Conservation (phyloP, 805 yeast genomes). For the Ogataea wickerhamii region DNA sequence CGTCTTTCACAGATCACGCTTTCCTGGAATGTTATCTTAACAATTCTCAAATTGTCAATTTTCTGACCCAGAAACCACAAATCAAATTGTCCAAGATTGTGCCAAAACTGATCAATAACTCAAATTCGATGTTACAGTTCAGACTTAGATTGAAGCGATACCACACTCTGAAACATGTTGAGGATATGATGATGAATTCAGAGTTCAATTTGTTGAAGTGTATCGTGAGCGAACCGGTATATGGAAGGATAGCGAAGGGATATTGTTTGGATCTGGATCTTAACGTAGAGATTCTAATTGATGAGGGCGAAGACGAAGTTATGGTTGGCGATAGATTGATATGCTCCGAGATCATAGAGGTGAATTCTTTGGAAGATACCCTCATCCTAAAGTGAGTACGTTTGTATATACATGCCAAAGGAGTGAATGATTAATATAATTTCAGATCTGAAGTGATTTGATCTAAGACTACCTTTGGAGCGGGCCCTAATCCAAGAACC, state of each 20-base stretch:
- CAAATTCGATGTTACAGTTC: constrained; percentile 27
- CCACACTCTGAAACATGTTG: constrained; percentile 12
- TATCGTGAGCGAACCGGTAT: constrained; percentile 36
- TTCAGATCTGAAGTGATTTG: constrained; percentile 77
- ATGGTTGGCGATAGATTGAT: constrained; percentile 43
- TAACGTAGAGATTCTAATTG: constrained; percentile 40
- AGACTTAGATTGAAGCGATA: constrained; percentile 16
- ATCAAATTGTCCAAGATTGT: constrained; percentile 7
- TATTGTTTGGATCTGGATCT: constrained; percentile 46
- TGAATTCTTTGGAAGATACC: constrained; percentile 37
- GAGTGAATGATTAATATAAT: constrained; percentile 45
- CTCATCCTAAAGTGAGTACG: constrained; percentile 33
- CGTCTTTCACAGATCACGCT: constrained; percentile 26
- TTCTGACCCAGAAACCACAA: constrained; percentile 33
- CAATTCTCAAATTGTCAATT: constrained; percentile 31
- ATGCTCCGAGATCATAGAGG: constrained; percentile 42
- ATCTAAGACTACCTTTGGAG: constrained; percentile 78
- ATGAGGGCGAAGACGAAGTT: constrained; percentile 21
- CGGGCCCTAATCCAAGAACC: constrained; percentile 96
- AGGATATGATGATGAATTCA: constrained; percentile 7
- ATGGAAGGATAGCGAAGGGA: constrained; percentile 35
- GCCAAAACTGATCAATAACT: constrained; percentile 12
- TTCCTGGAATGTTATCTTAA: constrained; percentile 28
- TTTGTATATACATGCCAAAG: constrained; percentile 5
- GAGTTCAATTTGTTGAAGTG: constrained; percentile 37